Percentiles rank a stretch among this genome's conserved stretches.
Evolutionary conservation across 1,284 basidiomycete species (phyloP).

Genomic region (Agaricales sp.): DNA sequence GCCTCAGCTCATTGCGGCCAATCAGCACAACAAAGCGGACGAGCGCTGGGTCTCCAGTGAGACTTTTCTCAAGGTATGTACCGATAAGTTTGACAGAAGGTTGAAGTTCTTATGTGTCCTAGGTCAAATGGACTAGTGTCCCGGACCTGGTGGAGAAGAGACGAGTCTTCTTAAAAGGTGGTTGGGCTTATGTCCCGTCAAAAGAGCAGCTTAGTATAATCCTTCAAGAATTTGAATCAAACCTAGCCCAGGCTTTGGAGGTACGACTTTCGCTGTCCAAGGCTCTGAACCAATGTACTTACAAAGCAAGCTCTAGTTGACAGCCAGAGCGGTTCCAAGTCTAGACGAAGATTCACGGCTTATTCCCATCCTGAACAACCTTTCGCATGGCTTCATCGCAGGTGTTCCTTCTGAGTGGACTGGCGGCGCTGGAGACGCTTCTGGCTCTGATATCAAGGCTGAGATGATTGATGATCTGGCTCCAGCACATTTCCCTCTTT

Average conservation of each 20-base stretch:
- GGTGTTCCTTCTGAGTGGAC: constrained; percentile 83
- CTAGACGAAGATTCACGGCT: constrained; percentile 94
- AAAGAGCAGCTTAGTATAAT: constrained; percentile 82
- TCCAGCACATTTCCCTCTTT: constrained; percentile 87
- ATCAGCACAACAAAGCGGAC: constrained; percentile 16
- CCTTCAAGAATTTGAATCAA: constrained; percentile 76
- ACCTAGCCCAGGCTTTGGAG: constrained; percentile 75
- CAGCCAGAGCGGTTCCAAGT: constrained; percentile 84
- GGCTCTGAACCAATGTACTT: constrained; percentile 4
- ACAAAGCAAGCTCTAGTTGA: constrained; percentile 39
- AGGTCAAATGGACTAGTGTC: constrained; percentile 83
- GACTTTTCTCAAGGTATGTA: constrained; percentile 5
- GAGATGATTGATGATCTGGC: constrained; percentile 92
- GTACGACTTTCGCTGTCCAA: constrained; percentile 28
- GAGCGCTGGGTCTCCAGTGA: not conserved
- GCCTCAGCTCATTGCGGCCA: constrained; percentile 41
- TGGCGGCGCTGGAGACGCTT: constrained; percentile 36
- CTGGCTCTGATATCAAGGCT: constrained; percentile 69
- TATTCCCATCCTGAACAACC: constrained; percentile 83
- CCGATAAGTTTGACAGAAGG: constrained; percentile 4
- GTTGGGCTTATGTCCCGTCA: constrained; percentile 86
- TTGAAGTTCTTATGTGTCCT: not conserved
- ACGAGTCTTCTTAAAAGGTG: constrained; percentile 71
- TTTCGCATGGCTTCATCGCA: constrained; percentile 90
- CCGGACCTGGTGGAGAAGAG: constrained; percentile 86